Percentiles rank a stretch among this genome's conserved stretches.
These are phyloP conservation scores for Schizothecium vesticola DNA, from an alignment of 495 filamentous ascomycete genomes.

Conservation along the genomic window DNA sequence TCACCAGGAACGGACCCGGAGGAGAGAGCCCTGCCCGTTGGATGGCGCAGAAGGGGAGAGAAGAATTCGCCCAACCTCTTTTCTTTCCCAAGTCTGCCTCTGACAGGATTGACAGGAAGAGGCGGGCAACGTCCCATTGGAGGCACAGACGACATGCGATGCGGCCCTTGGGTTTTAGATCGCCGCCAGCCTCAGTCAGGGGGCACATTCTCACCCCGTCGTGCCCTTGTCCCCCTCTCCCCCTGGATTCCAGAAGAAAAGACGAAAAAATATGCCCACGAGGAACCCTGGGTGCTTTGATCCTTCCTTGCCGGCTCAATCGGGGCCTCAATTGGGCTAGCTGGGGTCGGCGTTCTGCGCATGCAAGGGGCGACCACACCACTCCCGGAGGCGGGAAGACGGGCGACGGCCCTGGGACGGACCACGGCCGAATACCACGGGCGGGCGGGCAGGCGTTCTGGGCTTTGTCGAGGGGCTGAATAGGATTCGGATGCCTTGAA, in stretches of 20 bases:
- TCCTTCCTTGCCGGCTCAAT: not conserved
- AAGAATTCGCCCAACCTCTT: not conserved
- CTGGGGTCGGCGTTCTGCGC: not conserved
- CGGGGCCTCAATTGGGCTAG: not conserved
- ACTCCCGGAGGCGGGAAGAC: not conserved
- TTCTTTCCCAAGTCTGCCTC: not conserved
- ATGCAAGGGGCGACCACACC: not conserved
- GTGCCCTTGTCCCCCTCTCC: not conserved
- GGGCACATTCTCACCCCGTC: not conserved
- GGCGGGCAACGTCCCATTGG: not conserved
- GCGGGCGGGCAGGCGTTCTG: not conserved
- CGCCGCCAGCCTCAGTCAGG: not conserved
- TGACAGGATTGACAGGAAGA: not conserved
- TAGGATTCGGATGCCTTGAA: not conserved
- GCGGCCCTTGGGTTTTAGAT: not conserved
- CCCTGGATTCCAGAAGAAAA: not conserved
- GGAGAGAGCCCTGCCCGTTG: not conserved
- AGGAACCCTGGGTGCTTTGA: not conserved
- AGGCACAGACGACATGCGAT: not conserved
- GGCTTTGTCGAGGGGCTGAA: not conserved
- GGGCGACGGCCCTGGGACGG: not conserved
- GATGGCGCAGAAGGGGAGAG: not conserved
- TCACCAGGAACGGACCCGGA: not conserved
- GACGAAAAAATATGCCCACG: constrained; percentile 6
- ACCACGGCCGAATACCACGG: not conserved